These are phyloP conservation scores for Sphagnum fallax DNA, from an alignment of 228 moss, liverwort and hornwort genomes.

Conservation along the genomic window DNA sequence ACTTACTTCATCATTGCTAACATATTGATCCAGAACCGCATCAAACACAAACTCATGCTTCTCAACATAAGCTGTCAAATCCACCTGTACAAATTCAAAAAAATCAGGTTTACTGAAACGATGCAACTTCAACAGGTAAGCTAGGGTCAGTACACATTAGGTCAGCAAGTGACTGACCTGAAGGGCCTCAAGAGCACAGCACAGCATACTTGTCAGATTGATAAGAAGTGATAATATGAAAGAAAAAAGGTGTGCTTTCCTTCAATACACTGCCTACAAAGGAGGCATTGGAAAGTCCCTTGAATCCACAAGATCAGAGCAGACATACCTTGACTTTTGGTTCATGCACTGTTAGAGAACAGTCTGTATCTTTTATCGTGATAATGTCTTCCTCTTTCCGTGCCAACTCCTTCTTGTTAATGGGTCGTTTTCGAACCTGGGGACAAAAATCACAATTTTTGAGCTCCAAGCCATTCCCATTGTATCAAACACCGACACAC, in stretches of 20 bases:
- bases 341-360: conserved; percentile 91
- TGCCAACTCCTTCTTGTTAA: conserved; percentile 89
- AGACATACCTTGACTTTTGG: conserved; percentile 86
- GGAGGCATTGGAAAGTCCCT: too few species aligned
- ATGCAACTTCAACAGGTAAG: neutral
- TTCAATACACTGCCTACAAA: too few species aligned
- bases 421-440: conserved; percentile 90
- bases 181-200: too few species aligned
- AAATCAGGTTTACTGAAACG: neutral
- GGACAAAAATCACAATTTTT: conserved; percentile 1
- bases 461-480: neutral
- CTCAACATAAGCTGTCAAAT: conserved; percentile 96
- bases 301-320: too few species aligned
- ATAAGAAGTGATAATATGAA: too few species aligned
- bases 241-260: too few species aligned
- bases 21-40: conserved; percentile 95
- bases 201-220: too few species aligned
- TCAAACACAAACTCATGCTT: conserved; percentile 97
- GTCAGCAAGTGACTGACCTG: too few species aligned
- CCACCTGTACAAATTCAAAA: conserved; percentile 40
- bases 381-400: conserved; percentile 98
- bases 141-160: neutral
- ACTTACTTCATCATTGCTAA: conserved; percentile 93
- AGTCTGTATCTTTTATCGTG: conserved; percentile 57
- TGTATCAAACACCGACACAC: neutral